Evolutionary conservation across 2,329 filamentous ascomycete species (phyloP).

Genomic region (Exophiala phaeomuriformis): DNA sequence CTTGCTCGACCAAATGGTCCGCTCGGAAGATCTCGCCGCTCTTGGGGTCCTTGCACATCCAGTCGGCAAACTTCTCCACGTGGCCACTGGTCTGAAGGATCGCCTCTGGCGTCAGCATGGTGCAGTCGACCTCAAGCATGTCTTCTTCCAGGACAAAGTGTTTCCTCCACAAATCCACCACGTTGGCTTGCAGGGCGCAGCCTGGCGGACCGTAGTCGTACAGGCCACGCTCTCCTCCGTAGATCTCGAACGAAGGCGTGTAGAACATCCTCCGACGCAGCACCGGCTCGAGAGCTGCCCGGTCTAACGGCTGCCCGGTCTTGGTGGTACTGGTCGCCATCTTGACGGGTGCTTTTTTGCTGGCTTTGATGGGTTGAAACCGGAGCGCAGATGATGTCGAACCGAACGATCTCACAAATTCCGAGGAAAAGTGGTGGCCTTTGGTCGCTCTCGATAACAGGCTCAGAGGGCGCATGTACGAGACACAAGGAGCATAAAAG

Average conservation of each 20-base stretch:
- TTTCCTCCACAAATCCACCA: slow-evolving; percentile 83
- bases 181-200: slow-evolving; percentile 76
- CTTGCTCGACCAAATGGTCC: slow-evolving; percentile 92
- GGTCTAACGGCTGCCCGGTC: slow-evolving; percentile 84
- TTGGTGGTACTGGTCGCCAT: slow-evolving; percentile 66
- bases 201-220: slow-evolving; percentile 92
- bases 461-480: slow-evolving; percentile 20
- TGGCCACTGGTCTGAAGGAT: slow-evolving; percentile 94
- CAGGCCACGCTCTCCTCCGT: slow-evolving; percentile 78
- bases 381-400: slow-evolving; percentile 32
- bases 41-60: slow-evolving; percentile 99
- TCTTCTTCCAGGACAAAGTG: slow-evolving; percentile 91
- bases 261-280: slow-evolving; percentile 87
- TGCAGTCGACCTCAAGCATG: slow-evolving; percentile 93
- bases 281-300: slow-evolving; percentile 71
- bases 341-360: slow-evolving; percentile 27
- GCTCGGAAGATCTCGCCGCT: slow-evolving; percentile 93
- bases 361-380: slow-evolving; percentile 27
- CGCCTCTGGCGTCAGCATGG: slow-evolving; percentile 83
- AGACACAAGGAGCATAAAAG: neutral
- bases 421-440: slow-evolving; percentile 29
- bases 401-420: slow-evolving; percentile 37
- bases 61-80: slow-evolving; percentile 96
- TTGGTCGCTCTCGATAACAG: slow-evolving; percentile 22
- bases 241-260: slow-evolving; percentile 92